Percentiles rank a stretch among this genome's conserved stretches.
phyloP scores from a whole-genome alignment of 2,329 filamentous ascomycete genomes.

The Aspergillus pseudonomiae region DNA sequence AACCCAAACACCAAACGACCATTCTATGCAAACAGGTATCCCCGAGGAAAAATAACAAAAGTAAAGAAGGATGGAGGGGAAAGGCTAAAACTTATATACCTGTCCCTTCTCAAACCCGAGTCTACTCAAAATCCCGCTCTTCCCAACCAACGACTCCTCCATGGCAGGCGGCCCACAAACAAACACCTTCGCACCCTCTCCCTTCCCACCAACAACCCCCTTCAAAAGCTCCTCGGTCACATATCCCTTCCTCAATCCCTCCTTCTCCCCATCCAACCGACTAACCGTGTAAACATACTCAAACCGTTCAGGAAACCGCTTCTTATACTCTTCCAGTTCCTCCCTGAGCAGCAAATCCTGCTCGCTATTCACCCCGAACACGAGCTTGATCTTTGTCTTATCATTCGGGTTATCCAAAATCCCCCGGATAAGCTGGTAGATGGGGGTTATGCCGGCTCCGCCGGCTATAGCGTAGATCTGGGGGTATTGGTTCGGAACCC shows the following conservation, averaged over 20 bases:
- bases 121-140: background rate
- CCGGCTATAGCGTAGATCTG: constrained; percentile 69
- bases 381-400: constrained; percentile 63
- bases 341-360: constrained; percentile 62
- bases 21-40: background rate
- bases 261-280: constrained; percentile 34
- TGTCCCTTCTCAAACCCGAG: background rate
- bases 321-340: constrained; percentile 58
- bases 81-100: background rate
- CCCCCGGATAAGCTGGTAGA: constrained; percentile 65
- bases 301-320: constrained; percentile 58
- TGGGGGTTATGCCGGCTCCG: constrained; percentile 72
- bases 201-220: constrained; percentile 49
- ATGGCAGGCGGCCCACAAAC: constrained; percentile 71
- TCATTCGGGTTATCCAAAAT: constrained; percentile 66
- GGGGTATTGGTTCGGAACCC: constrained; percentile 53
- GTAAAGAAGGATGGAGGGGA: background rate
- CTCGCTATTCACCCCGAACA: constrained; percentile 69
- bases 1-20: background rate
- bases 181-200: constrained; percentile 61
- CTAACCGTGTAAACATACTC: constrained; percentile 62
- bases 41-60: background rate
- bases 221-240: constrained; percentile 61
- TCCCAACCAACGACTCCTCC: constrained; percentile 52
- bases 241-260: constrained; percentile 55